phyloP scores from a whole-genome alignment of 345 rosid genomes.

The Populus davidiana region DNA sequence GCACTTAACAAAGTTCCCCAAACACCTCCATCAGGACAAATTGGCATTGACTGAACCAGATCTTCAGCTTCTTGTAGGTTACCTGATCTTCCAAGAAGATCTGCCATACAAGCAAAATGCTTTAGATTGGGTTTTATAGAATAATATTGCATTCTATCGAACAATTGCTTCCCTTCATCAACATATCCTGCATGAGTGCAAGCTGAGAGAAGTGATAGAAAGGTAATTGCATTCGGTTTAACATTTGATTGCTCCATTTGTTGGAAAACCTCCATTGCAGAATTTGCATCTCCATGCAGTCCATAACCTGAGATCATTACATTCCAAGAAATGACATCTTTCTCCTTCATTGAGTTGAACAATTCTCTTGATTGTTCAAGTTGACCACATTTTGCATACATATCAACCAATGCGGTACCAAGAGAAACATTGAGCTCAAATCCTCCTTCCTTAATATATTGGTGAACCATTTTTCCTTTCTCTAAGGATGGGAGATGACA shows the following conservation, averaged over 20 bases:
- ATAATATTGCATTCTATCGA: conserved; percentile 45
- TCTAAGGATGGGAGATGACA: conserved; percentile 51
- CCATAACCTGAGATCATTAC: conserved; percentile 70
- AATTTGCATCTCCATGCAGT: conserved; percentile 54
- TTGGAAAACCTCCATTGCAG: conserved; percentile 46
- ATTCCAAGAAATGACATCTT: conserved; percentile 60
- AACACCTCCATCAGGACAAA: conserved; percentile 53
- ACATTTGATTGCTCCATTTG: conserved; percentile 52
- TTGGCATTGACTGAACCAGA: conserved; percentile 56
- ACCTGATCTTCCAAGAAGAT: conserved; percentile 69
- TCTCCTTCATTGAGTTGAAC: conserved; percentile 43
- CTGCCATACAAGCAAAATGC: conserved; percentile 67
- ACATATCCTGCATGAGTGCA: conserved; percentile 59
- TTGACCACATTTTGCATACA: conserved; percentile 70
- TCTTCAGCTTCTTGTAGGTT: conserved; percentile 58
- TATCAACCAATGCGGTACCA: conserved; percentile 55
- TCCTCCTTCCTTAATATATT: conserved; percentile 41
- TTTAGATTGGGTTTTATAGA: conserved; percentile 51
- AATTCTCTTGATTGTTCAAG: conserved; percentile 49
- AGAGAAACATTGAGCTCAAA: conserved; percentile 51
- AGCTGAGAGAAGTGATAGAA: conserved; percentile 65
- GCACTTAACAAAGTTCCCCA: conserved; percentile 69
- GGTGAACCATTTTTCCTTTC: conserved; percentile 51
- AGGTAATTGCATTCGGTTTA: conserved; percentile 56
- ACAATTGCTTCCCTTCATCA: conserved; percentile 51